Evolutionary conservation across 2,329 filamentous ascomycete genomes (phyloP).

Genomic region (Fusarium sp.): DNA sequence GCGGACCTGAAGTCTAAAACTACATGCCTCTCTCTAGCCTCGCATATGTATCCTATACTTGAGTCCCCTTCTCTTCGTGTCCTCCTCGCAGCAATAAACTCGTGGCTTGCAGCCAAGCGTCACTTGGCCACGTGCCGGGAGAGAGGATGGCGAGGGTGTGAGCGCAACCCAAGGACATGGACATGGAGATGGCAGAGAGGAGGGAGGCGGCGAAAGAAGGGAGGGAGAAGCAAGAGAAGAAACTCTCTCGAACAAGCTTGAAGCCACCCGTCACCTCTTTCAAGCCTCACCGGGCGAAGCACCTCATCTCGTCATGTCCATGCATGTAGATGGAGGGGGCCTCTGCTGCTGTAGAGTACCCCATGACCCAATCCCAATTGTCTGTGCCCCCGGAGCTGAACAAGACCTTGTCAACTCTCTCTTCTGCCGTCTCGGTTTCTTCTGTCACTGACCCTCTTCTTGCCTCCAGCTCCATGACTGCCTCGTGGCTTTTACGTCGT

Average conservation of each 20-base stretch:
- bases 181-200: neutral
- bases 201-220: neutral
- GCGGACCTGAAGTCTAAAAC: neutral
- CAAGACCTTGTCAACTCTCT: neutral
- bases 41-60: conserved; percentile 27
- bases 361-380: neutral
- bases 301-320: neutral
- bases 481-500: conserved; percentile 28
- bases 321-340: neutral
- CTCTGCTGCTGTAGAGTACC: neutral
- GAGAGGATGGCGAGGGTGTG: conserved; percentile 22
- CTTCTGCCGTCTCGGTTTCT: neutral
- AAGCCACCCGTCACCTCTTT: neutral
- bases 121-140: conserved; percentile 36
- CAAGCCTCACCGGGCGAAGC: conserved; percentile 18
- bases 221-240: neutral
- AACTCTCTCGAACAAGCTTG: conserved; percentile 33
- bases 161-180: neutral
- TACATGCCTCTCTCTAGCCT: neutral
- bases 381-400: conserved; percentile 22
- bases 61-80: conserved; percentile 12
- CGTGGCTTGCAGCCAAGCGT: conserved; percentile 33
- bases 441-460: neutral
- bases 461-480: conserved; percentile 22
- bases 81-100: neutral